Evolutionary conservation across 1,284 basidiomycete genomes (phyloP).

Genomic region (Rhodotorula sp.): DNA sequence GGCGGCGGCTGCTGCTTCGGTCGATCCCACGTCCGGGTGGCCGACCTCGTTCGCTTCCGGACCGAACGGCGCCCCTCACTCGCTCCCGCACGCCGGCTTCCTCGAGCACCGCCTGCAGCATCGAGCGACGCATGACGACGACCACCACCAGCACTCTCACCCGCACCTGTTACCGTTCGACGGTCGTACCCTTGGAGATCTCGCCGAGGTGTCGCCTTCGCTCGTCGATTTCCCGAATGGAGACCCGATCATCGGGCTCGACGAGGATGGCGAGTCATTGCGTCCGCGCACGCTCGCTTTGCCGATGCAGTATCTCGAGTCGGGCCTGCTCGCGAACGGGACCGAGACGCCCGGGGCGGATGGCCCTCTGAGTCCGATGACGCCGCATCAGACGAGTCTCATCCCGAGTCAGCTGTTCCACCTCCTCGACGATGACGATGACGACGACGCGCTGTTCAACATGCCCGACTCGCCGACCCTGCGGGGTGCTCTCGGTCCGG

Average conservation of each 20-base stretch:
- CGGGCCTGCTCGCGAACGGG: conserved; percentile 33
- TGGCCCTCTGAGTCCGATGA: conserved; percentile 45
- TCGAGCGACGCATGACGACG: conserved; percentile 30
- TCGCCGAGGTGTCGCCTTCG: neutral
- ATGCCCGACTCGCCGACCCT: conserved; percentile 40
- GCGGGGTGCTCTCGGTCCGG: conserved; percentile 13
- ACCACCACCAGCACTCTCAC: conserved; percentile 17
- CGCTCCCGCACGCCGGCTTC: conserved; percentile 33
- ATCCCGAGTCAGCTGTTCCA: conserved; percentile 46
- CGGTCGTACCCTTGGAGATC: neutral
- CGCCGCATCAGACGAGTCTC: conserved; percentile 45
- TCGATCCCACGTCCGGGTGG: conserved; percentile 27
- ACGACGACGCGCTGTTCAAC: conserved; percentile 38
- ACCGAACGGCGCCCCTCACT: conserved; percentile 8
- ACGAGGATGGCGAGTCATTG: neutral
- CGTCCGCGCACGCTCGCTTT: conserved; percentile 25
- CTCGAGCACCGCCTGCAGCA: conserved; percentile 44
- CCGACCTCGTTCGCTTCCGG: conserved; percentile 21
- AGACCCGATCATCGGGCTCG: neutral
- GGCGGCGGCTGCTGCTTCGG: neutral
- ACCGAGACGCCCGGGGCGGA: conserved; percentile 24
- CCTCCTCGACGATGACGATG: conserved; percentile 49
- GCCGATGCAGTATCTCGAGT: conserved; percentile 42
- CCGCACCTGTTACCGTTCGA: conserved; percentile 37
- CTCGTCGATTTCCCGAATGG: neutral